Base-by-base conservation (phyloP, 805 yeast species). In the Isabelozyma rhagii region DNA sequence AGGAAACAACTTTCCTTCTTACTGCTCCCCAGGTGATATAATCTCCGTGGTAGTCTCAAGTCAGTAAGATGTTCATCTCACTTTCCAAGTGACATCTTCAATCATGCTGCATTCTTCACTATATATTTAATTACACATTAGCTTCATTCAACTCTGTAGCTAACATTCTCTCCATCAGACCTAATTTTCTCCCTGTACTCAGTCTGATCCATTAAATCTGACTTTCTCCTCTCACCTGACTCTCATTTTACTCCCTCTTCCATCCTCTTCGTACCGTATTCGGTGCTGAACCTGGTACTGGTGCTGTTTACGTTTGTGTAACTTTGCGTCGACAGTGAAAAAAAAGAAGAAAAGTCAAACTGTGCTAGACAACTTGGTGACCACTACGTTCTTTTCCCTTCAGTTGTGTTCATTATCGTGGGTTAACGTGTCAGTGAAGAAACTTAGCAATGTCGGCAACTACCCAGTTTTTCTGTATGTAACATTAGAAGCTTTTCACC, bases 371-470 rank as follows among this genome's bases (percentile, higher is more conserved):
- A 31, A 31, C 36, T 31, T 31, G 36, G 36, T 13, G 36, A 31
- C 10, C 36, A 31, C 36, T 9, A 8, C 10, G 8, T 31, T 31
- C n/a, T 10, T 31, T 13, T 31, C n/a, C n/a, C n/a, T 9, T 4
- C 41, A n/a, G 17, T 15, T 15, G 25, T 21, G 25, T 21, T 21
- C 25, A 21, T 21, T 21, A 21, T 21, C 25, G 25, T 21, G 5
- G 25, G 25, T 21, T 21, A 21, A 21, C 25, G 25, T 21, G 25
- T 31, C 36, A 31, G 36, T 31, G 15, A 21, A 43, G 44, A 52
- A 15, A 21, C 3, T 21, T 21, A 21, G 25, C 25, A 21, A 71
- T 71, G 75, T 71, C 75, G 46, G 58, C 58, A 47, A 55, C 63
- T 46, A 36, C 48, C 7, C 44, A 42, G 21, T 38, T 42, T 45